Base-by-base conservation (phyloP, 2,329 filamentous ascomycete genomes). In the Aspergillus hortae region DNA sequence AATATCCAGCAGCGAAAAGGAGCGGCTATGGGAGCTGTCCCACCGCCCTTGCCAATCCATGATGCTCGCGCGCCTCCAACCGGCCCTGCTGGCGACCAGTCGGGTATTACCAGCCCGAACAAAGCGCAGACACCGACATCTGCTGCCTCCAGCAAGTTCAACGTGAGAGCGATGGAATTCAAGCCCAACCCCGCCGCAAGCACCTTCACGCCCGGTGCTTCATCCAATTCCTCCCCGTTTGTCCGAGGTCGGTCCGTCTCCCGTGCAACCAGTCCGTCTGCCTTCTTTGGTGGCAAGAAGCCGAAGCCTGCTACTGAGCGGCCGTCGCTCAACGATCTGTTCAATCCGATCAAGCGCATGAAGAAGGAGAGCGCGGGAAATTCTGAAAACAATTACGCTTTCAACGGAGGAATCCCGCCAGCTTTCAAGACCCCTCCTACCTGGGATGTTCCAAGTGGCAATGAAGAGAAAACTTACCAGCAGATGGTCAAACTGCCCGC, bases 391-490 rank as follows among this genome's bases (percentile, higher is more conserved):
- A 84, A 88, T 56, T 91, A 86, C 77, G 79, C 84, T 33, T 81
- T 85, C 52, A 95, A 94, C 64, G 87, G 86, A 44, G 91, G 90
- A n/a, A 82, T 96, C 48, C 87, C 88, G 35, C 87, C 88, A 25
- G 86, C 92, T 4, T 96, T 87, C 70, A 87, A 90, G 61, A 97
- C 94, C 1, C 77, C 80, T 10, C 91, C 91, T 0, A 92, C 87
- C 0, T 99, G 94, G 92, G 85, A 88, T 55, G 83, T 85, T 54
- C 74, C 85, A 21, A 75, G 83, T 45, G 84, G 86, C 17, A 87
- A 90, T 58, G 78, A 82, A 41, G 89, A 95, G 58, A 89, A 88
- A 63, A 89, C 84, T 0, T 95, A 92, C 69, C 82, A 84, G 46
- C 84, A 92, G 61, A 84, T 89, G 64, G 94, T 96, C 70, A 90